Percentiles rank a stretch among this genome's conserved stretches.
phyloP scores from a whole-genome alignment of 208 protist genomes.

The Leishmania guyanensis region DNA sequence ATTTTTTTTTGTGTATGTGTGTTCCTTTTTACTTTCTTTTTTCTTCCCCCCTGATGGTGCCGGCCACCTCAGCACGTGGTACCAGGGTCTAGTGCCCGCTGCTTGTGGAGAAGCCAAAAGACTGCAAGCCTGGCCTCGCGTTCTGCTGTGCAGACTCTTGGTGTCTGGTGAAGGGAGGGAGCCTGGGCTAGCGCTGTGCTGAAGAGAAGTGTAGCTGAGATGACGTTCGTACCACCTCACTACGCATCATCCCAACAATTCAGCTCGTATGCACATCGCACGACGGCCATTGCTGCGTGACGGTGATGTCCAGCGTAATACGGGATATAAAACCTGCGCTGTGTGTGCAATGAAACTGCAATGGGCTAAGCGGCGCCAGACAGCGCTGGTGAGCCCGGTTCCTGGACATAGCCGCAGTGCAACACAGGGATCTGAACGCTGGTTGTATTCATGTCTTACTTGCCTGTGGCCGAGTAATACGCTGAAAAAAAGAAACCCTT shows the following conservation, averaged over 20 bases:
- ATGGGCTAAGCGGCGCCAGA: background rate
- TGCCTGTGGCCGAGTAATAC: no score
- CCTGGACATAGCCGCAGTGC: background rate
- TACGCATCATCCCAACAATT: background rate
- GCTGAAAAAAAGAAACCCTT: background rate
- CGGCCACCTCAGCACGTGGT: background rate
- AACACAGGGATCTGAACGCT: background rate
- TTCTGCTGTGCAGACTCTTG: background rate
- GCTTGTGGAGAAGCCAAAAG: background rate
- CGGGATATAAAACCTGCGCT: background rate
- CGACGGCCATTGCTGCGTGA: background rate
- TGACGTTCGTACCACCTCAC: background rate
- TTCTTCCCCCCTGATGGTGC: background rate
- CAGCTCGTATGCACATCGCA: background rate
- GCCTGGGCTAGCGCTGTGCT: background rate
- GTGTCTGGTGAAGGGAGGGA: background rate
- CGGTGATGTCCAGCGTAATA: background rate
- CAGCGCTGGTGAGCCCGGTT: background rate
- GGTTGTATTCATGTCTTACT: background rate
- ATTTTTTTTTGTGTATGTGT: no score
- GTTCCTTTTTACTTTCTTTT: background rate
- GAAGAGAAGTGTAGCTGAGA: background rate
- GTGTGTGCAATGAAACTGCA: background rate
- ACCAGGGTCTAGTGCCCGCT: background rate
- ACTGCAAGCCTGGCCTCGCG: background rate